Evolutionary conservation across 345 rosid species (phyloP).

Genomic region (Microthlaspi erraticum): DNA sequence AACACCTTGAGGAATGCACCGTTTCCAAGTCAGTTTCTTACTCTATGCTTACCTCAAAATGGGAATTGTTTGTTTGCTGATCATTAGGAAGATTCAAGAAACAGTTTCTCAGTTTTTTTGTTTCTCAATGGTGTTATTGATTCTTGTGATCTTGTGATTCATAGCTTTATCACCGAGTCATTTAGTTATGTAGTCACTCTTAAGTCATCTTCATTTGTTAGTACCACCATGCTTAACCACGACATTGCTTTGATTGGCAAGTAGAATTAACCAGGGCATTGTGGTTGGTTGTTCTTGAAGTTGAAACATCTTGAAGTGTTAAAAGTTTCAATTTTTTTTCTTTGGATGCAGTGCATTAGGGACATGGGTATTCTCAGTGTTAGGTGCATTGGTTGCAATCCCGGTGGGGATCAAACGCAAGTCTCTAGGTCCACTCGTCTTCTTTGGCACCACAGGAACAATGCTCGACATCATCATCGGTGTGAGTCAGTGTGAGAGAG

Average conservation of each 20-base stretch:
- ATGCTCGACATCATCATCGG: constrained; percentile 96
- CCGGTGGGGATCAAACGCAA: constrained; percentile 92
- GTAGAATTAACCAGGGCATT: no score
- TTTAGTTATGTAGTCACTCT: neutral
- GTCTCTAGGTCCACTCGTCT: constrained; percentile 86
- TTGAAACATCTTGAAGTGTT: neutral
- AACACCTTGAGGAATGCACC: constrained; percentile 77
- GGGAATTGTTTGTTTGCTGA: neutral
- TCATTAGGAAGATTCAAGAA: neutral
- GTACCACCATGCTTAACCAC: constrained; percentile 6
- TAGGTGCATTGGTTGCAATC: constrained; percentile 85
- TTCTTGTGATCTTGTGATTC: constrained; percentile 2
- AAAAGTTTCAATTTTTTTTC: neutral
- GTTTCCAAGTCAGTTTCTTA: constrained; percentile 67
- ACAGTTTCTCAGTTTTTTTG: neutral
- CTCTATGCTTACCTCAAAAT: neutral
- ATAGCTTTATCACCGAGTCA: constrained; percentile 1
- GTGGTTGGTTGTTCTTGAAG: constrained; percentile 20
- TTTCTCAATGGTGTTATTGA: neutral
- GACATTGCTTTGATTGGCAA: no score
- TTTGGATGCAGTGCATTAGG: constrained; percentile 73
- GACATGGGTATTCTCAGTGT: constrained; percentile 91
- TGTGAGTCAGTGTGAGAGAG: constrained; percentile 88
- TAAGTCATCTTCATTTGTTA: constrained; percentile 5
- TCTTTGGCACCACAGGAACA: constrained; percentile 95